phyloP scores from a whole-genome alignment of 2,329 filamentous ascomycete species.

The Ophiosphaerella narmari region DNA sequence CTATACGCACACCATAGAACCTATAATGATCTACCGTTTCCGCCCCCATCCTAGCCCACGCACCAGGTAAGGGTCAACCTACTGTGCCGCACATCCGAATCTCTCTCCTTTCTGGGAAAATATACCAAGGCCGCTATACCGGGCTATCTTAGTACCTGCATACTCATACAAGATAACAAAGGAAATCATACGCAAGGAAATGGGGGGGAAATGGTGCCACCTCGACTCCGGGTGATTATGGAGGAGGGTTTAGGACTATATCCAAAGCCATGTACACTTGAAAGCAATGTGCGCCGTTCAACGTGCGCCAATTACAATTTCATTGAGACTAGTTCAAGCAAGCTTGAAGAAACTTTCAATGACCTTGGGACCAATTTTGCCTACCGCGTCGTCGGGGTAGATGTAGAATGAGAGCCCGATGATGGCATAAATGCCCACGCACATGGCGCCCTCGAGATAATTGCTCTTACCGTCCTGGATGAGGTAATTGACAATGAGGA shows the following conservation, averaged over 20 bases:
- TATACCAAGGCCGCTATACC: neutral
- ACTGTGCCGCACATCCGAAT: neutral
- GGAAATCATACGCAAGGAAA: neutral
- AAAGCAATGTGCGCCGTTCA: constrained; percentile 6
- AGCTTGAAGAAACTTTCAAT: constrained; percentile 34
- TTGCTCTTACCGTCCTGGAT: constrained; percentile 85
- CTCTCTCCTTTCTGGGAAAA: neutral
- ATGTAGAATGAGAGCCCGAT: constrained; percentile 66
- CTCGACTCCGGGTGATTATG: too few species aligned
- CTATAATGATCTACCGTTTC: too few species aligned
- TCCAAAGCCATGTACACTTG: constrained; percentile 10
- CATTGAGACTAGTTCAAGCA: neutral
- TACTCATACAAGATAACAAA: neutral
- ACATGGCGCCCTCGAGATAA: constrained; percentile 78
- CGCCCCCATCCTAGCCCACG: too few species aligned
- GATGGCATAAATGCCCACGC: constrained; percentile 60
- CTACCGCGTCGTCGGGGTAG: constrained; percentile 58
- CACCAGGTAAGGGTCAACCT: neutral
- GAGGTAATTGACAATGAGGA: constrained; percentile 86
- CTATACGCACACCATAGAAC: too few species aligned
- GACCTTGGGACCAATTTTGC: constrained; percentile 34
- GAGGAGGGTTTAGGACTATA: too few species aligned
- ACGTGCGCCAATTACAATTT: neutral
- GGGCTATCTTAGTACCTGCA: neutral
- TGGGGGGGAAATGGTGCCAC: too few species aligned